Base-by-base conservation (phyloP, 495 filamentous ascomycete species). In the Durotheca rogersii region DNA sequence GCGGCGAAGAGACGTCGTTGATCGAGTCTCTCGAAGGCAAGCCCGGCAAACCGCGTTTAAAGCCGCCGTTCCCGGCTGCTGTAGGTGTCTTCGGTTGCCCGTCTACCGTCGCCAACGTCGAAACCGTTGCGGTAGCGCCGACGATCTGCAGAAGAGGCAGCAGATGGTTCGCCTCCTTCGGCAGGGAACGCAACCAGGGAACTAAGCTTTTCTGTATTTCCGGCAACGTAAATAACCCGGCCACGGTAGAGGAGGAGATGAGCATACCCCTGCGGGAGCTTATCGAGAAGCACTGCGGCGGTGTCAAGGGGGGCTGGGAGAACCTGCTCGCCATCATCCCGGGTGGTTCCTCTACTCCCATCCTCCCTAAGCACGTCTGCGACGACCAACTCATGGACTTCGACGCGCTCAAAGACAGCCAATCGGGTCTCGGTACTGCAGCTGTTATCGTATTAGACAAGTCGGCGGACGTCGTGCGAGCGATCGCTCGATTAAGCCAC, bases 401-500 rank as follows among this genome's bases (percentile, higher is more conserved):
- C 67, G 93, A 98, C 68, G 92, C 88, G 14, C 81, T 98, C 43
- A 98, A 98, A 79, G 93, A 97, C 74, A 90, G 84, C 54, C 93
- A 98, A 69, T 89, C 88, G 32, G 93, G 93, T 79, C 82, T 98
- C 7, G 93, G 93, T 50, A 98, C 93, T n/a, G 93, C 93, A 4
- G 93, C 93, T 45, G 90, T 97, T 64, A 94, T 98, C 67, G 93
- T 98, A 62, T 94, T 98, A 87, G 94, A 98, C 74, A 91, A 96
- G 82, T 89, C 84, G 66, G 85, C 93, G 29, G 93, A 98, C 70
- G 87, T 98, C 36, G 88, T 98, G 44, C 86, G 92, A 47, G 87
- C 88, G 58, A 96, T 98, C 69, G 86, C 88, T 39, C 83, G 93
- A 53, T 82, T 98, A 64, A 87, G 87, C 53, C 88, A 88, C 65